Evolutionary conservation across 495 filamentous ascomycete genomes (phyloP), one percentile per base, ranked within the genome.

Genomic region (Penicillium turbatum): DNA sequence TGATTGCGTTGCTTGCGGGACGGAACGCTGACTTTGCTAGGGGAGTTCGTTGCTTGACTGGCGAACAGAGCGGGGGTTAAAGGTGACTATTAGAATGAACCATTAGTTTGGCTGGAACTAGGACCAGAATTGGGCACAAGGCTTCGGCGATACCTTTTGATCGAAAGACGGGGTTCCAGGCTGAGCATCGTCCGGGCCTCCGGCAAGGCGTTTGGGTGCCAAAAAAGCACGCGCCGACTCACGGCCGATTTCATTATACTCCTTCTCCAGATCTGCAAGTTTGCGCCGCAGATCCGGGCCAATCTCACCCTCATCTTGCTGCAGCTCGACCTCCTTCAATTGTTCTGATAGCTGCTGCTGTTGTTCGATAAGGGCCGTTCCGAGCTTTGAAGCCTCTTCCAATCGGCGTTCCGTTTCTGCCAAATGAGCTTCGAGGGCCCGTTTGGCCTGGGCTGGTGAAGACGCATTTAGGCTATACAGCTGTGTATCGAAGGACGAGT

Each of bases 181-280:
- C 32, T 73, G 69, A 17, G 72, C 74, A 43, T 82, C 77, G 56
- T 86, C 87, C 53, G 69, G 79, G 51, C 83, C 85, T 38, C 84
- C 79, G 48, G 88, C 82, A 61, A 87, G 78, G 37, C 89, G 82
- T 66, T 92, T 92, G 12, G 93, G 90, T 17, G 62, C 78, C 49
- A 97, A 73, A 67, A 96, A 92, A 6, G 90, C 90, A 44, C 92
- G 82, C 39, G 92, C 88, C 17, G 87, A 91, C 63, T 97, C 92
- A 47, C 86, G 81, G 29, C 91, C 91, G 40, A 97, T 89, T 56
- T 97, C 93, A 68, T 93, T 93, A 68, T 95, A 97, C 56, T 97
- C 95, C 67, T 82, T 86, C 65, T 98, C 93, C 61, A 97, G 78
- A 50, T 95, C 92, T 9, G 82, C 79, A 27, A 98, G 75, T 67